These are phyloP conservation scores for Paratrypanosoma confusum DNA, from an alignment of 208 protist genomes.

Conservation along the genomic window DNA sequence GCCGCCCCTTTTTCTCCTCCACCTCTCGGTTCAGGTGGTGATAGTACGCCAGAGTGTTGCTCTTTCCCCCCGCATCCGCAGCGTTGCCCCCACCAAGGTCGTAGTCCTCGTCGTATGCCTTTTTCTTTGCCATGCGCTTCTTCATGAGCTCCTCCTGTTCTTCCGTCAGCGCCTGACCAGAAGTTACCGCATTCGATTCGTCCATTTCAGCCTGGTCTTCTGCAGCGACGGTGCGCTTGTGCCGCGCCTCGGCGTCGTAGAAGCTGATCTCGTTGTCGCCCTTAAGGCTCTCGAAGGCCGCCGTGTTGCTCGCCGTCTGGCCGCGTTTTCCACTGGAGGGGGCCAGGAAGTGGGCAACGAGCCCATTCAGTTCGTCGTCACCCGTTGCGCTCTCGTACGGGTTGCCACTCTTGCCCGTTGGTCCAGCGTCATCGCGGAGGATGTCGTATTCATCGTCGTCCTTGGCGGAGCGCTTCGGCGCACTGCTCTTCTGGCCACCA, in stretches of 20 bases:
- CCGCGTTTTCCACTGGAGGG: conserved; percentile 11
- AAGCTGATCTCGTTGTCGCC: conserved; percentile 42
- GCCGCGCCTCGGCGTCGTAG: conserved; percentile 19
- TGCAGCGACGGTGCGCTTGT: background rate
- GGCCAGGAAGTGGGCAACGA: conserved; percentile 38
- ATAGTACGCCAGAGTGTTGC: conserved; percentile 71
- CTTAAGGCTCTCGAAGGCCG: conserved; percentile 8
- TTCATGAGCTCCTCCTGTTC: conserved; percentile 70
- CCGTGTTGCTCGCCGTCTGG: background rate
- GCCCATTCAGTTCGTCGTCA: conserved; percentile 27
- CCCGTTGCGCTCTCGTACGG: background rate
- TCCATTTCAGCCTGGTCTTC: conserved; percentile 25
- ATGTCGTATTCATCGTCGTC: conserved; percentile 52
- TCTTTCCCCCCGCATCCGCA: conserved; percentile 30
- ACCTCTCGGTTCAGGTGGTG: conserved; percentile 61
- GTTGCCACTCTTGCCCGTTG: conserved; percentile 1
- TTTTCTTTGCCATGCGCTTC: conserved; percentile 89
- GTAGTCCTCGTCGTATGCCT: conserved; percentile 76
- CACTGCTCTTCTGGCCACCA: background rate
- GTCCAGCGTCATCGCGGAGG: conserved; percentile 11
- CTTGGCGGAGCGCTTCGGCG: too few relatives aligned
- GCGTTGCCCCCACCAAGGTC: conserved; percentile 29
- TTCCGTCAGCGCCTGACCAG: conserved; percentile 38
- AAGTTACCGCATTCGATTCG: conserved; percentile 23
- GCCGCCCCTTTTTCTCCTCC: conserved; percentile 72